phyloP scores from a whole-genome alignment of 805 yeast genomes.

The Lachancea nothofagi region DNA sequence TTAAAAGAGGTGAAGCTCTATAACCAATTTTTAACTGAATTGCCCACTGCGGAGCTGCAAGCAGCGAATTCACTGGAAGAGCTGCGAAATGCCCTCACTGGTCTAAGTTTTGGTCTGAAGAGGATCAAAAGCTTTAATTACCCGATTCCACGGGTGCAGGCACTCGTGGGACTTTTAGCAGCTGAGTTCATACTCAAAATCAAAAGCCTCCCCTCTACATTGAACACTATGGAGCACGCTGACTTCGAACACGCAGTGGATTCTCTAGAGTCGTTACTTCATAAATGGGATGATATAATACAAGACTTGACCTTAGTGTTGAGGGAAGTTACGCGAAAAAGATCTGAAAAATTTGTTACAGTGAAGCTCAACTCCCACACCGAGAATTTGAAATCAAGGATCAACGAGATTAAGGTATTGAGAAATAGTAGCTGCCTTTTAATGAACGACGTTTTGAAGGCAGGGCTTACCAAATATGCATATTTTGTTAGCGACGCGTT shows the following conservation, averaged over 20 bases:
- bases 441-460: conserved; percentile 29
- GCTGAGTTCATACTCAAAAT: conserved; percentile 48
- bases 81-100: conserved; percentile 41
- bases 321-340: conserved; percentile 68
- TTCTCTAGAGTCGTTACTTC: conserved; percentile 35
- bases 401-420: conserved; percentile 41
- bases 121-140: conserved; percentile 54
- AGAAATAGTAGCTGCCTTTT: conserved; percentile 52
- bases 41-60: conserved; percentile 59
- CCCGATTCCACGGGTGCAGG: conserved; percentile 59
- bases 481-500: conserved; percentile 39
- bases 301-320: conserved; percentile 61
- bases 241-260: conserved; percentile 37
- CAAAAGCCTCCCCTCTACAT: conserved; percentile 35
- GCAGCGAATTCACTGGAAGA: conserved; percentile 42
- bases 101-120: conserved; percentile 57
- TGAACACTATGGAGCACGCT: conserved; percentile 40
- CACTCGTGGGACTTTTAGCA: conserved; percentile 60
- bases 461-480: conserved; percentile 21
- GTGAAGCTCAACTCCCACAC: conserved; percentile 52
- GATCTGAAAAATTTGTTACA: conserved; percentile 64
- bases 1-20: conserved; percentile 46
- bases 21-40: conserved; percentile 58
- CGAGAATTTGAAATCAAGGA: conserved; percentile 36
- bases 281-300: conserved; percentile 52